Base-by-base conservation (phyloP, 768 basidiomycete genomes). In the Hygrophoropsis aurantiaca region DNA sequence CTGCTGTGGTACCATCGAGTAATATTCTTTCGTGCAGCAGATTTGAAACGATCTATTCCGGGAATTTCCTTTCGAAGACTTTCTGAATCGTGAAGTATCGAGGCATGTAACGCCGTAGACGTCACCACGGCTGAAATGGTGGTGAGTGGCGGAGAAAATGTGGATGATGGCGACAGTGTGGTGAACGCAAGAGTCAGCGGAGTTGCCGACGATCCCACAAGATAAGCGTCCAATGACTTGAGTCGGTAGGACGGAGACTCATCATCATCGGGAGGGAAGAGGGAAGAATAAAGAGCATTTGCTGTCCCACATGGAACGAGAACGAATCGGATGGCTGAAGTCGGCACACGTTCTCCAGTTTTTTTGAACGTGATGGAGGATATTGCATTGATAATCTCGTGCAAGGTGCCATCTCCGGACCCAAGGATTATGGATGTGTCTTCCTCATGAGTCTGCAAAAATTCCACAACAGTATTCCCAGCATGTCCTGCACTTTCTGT, bases 401-500 rank as follows among this genome's bases (percentile, higher is more conserved):
- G 90, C 32, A 93, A 72, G 1, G 94, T 97, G 15, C 94, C 94
- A 65, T 98, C 94, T 7, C 94, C 94, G 4, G 94, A 92, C 13
- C 78, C 80, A 20, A 93, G 71, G 42, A 88, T 59, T 39, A 88
- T 60, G 1, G 75, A 75, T 42, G 78, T 49, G 39, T 50, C 54
- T 21, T 59, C 68, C 7, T 61, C 46, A 45, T 58, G 50, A 35
- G 55, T 51, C 9, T 67, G 47, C 40, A 85, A 57, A 51, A 76
- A 69, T 5, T 72, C 58, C 26, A 71, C 50, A 13, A 80, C 65
- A 42, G 77, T 47, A 27, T 54, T 56, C 11, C 81, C 84, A 9
- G 84, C 85, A 60, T 89, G 78, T 3, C 74, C 78, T 0, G 68
- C 56, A 45, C 67, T 58, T 43, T 74, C 67, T 3, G 90, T 93